Evolutionary conservation across 2,329 filamentous ascomycete genomes (phyloP).

Genomic region (Blastomyces silverae): DNA sequence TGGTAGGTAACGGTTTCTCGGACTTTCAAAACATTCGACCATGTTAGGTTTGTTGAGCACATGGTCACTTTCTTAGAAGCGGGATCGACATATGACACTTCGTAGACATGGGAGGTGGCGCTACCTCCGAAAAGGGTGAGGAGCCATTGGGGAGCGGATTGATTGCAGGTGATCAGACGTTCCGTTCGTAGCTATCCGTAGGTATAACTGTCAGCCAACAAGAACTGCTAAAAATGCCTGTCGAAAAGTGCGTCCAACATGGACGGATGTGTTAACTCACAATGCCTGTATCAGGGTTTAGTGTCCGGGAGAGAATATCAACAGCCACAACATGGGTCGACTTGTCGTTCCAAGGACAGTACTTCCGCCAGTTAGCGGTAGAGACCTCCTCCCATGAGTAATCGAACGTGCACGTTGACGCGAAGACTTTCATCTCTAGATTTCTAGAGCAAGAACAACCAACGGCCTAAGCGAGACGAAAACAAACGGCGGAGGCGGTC

Average conservation of each 20-base stretch:
- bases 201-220: background rate
- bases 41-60: conserved; percentile 92
- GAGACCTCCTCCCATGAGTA: conserved; percentile 99
- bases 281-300: conserved; percentile 60
- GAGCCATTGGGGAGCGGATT: conserved; percentile 51
- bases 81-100: conserved; percentile 92
- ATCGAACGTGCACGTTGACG: conserved; percentile 80
- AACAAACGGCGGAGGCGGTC: background rate
- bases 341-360: conserved; percentile 98
- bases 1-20: conserved; percentile 88
- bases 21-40: conserved; percentile 80
- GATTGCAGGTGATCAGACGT: conserved; percentile 51
- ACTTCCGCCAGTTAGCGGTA: conserved; percentile 96
- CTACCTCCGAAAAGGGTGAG: conserved; percentile 69
- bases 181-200: conserved; percentile 59
- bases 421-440: conserved; percentile 84
- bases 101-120: conserved; percentile 83
- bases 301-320: conserved; percentile 72
- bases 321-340: conserved; percentile 94
- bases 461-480: background rate
- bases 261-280: conserved; percentile 41
- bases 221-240: background rate
- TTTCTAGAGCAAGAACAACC: background rate
- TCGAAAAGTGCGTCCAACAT: background rate
- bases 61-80: conserved; percentile 80